Conservation (phyloP, 306 rosid genomes). For the Lotus japonicus region DNA sequence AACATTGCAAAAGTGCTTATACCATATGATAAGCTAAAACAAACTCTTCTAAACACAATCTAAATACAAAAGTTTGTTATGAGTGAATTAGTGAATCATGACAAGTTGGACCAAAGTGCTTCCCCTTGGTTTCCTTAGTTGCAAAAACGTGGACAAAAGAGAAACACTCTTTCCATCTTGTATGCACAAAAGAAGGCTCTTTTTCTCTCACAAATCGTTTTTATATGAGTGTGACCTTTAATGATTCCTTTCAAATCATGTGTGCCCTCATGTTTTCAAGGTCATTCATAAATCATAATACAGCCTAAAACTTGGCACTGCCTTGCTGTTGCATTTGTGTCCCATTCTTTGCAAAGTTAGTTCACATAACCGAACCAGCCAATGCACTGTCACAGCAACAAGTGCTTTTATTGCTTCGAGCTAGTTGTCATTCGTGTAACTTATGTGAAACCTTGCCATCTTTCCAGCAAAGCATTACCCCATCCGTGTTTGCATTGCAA, state of each 20-base stretch:
- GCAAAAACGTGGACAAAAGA: constrained; percentile 12
- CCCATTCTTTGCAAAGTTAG: constrained; percentile 32
- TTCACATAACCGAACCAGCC: constrained; percentile 24
- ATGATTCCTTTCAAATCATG: constrained; percentile 34
- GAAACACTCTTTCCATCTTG: neutral
- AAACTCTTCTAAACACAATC: too few species aligned
- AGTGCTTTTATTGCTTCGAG: constrained; percentile 36
- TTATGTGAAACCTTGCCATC: constrained; percentile 43
- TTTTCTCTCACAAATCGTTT: neutral
- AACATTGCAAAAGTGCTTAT: too few species aligned
- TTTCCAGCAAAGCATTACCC: constrained; percentile 70
- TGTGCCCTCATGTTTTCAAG: constrained; percentile 33
- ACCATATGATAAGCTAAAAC: too few species aligned
- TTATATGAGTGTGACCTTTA: constrained; percentile 20
- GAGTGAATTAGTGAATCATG: neutral
- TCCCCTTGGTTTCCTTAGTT: neutral
- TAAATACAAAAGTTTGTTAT: too few species aligned
- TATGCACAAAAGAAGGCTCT: neutral
- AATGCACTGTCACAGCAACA: constrained; percentile 28
- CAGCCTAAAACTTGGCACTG: constrained; percentile 47
- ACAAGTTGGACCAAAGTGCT: neutral
- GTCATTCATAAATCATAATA: constrained; percentile 11
- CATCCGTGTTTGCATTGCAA: constrained; percentile 33
- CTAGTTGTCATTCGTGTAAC: constrained; percentile 58
- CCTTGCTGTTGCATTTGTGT: constrained; percentile 50